phyloP scores from a whole-genome alignment of 106 monocot genomes.

The Platanthera guangdongensis region DNA sequence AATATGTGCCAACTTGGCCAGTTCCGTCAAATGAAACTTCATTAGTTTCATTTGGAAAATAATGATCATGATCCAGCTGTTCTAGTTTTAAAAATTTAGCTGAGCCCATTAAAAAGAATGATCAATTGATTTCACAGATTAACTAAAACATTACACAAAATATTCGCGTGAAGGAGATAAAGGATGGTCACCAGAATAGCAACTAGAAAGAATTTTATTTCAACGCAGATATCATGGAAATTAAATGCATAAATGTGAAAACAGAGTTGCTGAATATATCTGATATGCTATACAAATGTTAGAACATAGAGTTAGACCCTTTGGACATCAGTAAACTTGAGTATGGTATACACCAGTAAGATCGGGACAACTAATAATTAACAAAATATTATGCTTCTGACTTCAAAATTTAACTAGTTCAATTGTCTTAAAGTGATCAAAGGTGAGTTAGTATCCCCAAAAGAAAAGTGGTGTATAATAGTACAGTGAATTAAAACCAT shows the following conservation, averaged over 20 bases:
- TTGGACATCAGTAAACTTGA: no score
- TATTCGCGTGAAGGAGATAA: neutral
- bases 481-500: no score
- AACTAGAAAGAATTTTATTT: conserved; percentile 6
- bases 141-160: no score
- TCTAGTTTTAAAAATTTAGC: conserved; percentile 88
- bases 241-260: neutral
- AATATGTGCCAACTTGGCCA: conserved; percentile 99
- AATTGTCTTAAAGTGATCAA: no score
- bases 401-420: no score
- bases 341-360: no score
- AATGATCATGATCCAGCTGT: conserved; percentile 70
- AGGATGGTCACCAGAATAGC: neutral
- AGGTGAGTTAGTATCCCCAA: no score
- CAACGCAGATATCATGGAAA: conserved; percentile 1
- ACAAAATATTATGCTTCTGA: no score
- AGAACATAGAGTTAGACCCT: no score
- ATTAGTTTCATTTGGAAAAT: conserved; percentile 50
- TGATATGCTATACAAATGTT: neutral
- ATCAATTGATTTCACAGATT: neutral
- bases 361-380: no score
- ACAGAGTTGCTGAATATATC: neutral
- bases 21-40: conserved; percentile 85
- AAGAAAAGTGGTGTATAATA: no score
- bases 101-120: conserved; percentile 12